Conservation (phyloP, 2,329 filamentous ascomycete genomes). For the Exophiala calicioides region DNA sequence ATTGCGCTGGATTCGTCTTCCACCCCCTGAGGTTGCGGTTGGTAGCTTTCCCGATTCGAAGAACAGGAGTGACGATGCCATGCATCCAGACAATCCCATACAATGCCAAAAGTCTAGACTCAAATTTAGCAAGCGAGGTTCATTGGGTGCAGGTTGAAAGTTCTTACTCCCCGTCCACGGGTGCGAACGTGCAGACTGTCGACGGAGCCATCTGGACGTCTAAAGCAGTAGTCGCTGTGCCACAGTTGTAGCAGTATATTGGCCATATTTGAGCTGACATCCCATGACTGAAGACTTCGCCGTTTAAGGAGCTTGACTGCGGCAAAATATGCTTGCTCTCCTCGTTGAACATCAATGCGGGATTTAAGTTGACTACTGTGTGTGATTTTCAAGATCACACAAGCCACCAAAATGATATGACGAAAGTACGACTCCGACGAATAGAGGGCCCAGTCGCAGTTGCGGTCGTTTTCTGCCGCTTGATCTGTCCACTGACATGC, state of each 20-base stretch:
- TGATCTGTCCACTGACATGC: conserved; percentile 5
- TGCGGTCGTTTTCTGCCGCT: conserved; percentile 1
- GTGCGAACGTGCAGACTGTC: conserved; percentile 10
- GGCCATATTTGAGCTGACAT: conserved; percentile 10
- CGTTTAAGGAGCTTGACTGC: conserved; percentile 2
- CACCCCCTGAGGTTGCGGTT: too few relatives aligned
- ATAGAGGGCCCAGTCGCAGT: conserved; percentile 8
- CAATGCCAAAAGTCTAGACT: too few relatives aligned
- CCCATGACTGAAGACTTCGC: conserved; percentile 2
- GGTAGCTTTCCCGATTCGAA: too few relatives aligned
- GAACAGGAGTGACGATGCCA: too few relatives aligned
- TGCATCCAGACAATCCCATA: too few relatives aligned
- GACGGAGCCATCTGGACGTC: background rate
- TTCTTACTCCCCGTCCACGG: conserved; percentile 12
- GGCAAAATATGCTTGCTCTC: conserved; percentile 12
- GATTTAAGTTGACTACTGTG: conserved; percentile 6
- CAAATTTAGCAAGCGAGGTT: too few relatives aligned
- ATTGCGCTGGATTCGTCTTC: too few relatives aligned
- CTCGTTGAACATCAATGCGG: background rate
- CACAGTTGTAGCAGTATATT: conserved; percentile 4
- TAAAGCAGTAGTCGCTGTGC: conserved; percentile 4
- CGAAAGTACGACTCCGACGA: conserved; percentile 9
- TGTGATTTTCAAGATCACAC: conserved; percentile 9
- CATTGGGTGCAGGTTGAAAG: too few relatives aligned
- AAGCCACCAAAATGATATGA: background rate